Evolutionary conservation across 2,329 filamentous ascomycete species (phyloP).

Genomic region (Aspergillus pseudoterreus): DNA sequence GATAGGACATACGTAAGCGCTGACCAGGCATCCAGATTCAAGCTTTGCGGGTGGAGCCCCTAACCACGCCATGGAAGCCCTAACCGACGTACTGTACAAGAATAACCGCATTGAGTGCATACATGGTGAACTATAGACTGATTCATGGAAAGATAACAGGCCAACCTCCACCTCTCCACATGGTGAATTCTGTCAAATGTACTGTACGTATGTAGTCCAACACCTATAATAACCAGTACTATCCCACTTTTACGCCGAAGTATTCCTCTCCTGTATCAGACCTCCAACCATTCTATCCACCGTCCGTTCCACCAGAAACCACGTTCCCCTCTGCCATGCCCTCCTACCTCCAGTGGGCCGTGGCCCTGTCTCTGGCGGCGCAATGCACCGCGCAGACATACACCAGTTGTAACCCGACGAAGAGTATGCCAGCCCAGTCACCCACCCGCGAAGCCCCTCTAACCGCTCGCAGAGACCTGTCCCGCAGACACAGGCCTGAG

Average conservation of each 20-base stretch:
- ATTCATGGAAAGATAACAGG: no score
- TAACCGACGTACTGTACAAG: no score
- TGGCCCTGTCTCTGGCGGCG: background rate
- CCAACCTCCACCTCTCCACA: no score
- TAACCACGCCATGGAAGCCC: background rate
- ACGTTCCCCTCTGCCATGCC: background rate
- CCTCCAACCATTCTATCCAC: background rate
- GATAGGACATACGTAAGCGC: background rate
- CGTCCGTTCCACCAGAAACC: background rate
- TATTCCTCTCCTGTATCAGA: background rate
- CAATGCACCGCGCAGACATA: background rate
- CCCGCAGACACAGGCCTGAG: conserved; percentile 68
- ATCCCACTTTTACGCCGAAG: no score
- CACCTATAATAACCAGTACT: no score
- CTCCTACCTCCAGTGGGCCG: background rate
- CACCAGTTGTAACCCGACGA: background rate
- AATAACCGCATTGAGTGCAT: no score
- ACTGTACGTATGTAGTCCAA: no score
- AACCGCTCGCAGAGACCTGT: conserved; percentile 43
- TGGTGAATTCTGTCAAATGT: no score
- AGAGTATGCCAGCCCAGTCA: background rate
- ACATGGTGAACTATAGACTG: no score
- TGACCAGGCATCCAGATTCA: background rate
- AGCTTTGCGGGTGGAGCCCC: background rate
- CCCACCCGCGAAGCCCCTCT: background rate